These are phyloP conservation scores for Fonsecaea erecta DNA, from an alignment of 2,329 filamentous ascomycete species.

Conservation along the genomic window DNA sequence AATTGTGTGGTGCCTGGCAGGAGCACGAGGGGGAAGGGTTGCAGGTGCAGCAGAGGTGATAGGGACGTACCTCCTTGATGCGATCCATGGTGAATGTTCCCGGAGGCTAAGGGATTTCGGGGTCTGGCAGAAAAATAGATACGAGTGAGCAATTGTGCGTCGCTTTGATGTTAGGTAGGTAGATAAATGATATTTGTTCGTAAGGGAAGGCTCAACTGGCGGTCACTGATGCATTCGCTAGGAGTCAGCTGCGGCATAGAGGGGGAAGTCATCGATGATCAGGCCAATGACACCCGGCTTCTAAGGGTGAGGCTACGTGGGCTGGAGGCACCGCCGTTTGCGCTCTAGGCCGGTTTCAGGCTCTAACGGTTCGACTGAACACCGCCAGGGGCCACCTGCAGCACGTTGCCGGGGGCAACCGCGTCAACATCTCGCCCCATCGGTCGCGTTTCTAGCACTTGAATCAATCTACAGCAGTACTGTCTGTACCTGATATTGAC, in stretches of 20 bases:
- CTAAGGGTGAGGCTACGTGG: constrained; percentile 18
- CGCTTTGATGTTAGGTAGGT: neutral
- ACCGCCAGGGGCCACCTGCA: constrained; percentile 2
- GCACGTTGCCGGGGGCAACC: constrained; percentile 35
- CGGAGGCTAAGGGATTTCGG: neutral
- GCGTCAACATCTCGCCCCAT: constrained; percentile 38
- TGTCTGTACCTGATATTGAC: neutral
- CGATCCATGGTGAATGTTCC: constrained; percentile 70
- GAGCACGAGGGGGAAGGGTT: constrained; percentile 42
- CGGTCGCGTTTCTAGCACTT: neutral
- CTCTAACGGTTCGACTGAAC: constrained; percentile 6
- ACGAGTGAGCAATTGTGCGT: neutral
- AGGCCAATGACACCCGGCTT: constrained; percentile 20
- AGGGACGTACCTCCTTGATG: constrained; percentile 79
- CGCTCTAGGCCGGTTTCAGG: constrained; percentile 20
- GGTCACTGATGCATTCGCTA: constrained; percentile 26
- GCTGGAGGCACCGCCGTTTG: constrained; percentile 20
- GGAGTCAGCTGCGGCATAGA: constrained; percentile 23
- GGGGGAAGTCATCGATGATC: constrained; percentile 12
- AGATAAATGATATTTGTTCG: constrained; percentile 17
- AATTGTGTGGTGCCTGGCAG: constrained; percentile 33
- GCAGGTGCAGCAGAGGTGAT: constrained; percentile 37
- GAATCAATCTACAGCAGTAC: neutral
- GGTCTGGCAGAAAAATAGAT: constrained; percentile 1
- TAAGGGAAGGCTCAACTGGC: constrained; percentile 24